Evolutionary conservation across 495 filamentous ascomycete genomes (phyloP), one percentile per base, ranked within the genome.

Genomic region (Neurospora sublineolata): DNA sequence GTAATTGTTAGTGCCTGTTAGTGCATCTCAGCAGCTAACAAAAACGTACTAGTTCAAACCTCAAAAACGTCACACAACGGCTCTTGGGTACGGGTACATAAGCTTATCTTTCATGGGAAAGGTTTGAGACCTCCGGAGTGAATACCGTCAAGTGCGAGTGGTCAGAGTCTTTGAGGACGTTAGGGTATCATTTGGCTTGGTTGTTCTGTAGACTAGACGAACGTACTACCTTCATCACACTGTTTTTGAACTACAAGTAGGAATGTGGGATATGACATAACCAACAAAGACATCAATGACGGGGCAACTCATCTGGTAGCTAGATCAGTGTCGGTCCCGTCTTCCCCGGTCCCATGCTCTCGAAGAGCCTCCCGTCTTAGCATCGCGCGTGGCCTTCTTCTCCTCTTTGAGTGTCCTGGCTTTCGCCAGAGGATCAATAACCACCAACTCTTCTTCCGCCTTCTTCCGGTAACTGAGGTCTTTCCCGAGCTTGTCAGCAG

Each of bases 361-460:
- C n/a, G 85, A 84, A 69, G 80, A 82, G 7, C 78, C 82, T 10
- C 86, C 86, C 46, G 81, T 72, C 73, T 84, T 80, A 14, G 82
- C 83, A 23, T 85, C 82, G 75, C 84, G 84, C 42, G 85, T 81
- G 8, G 84, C 84, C 72, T 78, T 85, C 80, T 83, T 87, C 79
- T 88, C 87, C 72, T 89, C 89, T 74, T 86, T 83, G 58, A 95
- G 82, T 46, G 92, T 91, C 80, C 87, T 89, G 69, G 91, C 90
- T 75, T 91, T 94, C 82, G 94, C 94, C 69, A 92, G 83, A 1
- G 96, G 96, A 82, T 99, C 96, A 81, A 98, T 97, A 2, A 98
- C 93, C 72, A 97, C 91, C 67, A 99, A 81, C 76, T 97, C 93
- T 75, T 95, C 92, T 72, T 92, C 91, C 67, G 93, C 93, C 77